phyloP scores from a whole-genome alignment of 2,329 filamentous ascomycete genomes.

The Fusarium floridanum region DNA sequence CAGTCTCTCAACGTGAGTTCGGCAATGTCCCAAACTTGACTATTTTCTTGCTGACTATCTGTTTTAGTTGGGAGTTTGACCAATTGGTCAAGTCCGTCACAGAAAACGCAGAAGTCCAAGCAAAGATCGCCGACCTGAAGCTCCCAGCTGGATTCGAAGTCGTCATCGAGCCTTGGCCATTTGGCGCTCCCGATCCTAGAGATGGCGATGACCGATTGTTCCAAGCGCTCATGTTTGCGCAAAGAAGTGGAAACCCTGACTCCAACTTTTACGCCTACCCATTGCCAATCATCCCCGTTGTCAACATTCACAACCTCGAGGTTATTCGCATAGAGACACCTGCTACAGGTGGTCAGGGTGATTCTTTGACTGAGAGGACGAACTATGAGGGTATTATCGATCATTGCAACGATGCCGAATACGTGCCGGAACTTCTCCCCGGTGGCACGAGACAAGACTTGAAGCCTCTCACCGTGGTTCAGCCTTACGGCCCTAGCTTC shows the following conservation, averaged over 20 bases:
- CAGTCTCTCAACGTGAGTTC: constrained; percentile 46
- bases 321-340: constrained; percentile 53
- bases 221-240: constrained; percentile 51
- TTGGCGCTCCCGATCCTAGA: constrained; percentile 46
- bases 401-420: constrained; percentile 53
- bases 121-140: constrained; percentile 47
- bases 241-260: constrained; percentile 56
- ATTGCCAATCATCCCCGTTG: constrained; percentile 61
- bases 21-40: background rate
- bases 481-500: constrained; percentile 55
- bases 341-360: constrained; percentile 50
- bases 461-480: constrained; percentile 68
- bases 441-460: constrained; percentile 62
- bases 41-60: background rate
- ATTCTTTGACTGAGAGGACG: constrained; percentile 39
- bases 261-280: constrained; percentile 70
- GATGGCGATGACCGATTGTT: constrained; percentile 50
- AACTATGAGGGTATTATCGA: constrained; percentile 42
- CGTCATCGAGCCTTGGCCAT: constrained; percentile 52
- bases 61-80: constrained; percentile 51
- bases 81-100: constrained; percentile 49
- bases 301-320: constrained; percentile 48
- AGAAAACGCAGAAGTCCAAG: constrained; percentile 48
- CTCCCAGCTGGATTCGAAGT: constrained; percentile 49
- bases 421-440: constrained; percentile 57